A percentile compares a stretch with the other conserved stretches of the same genome.
These are phyloP conservation scores for Globisporangium solare DNA, from an alignment of 352 stramenopile species.

Conservation along the genomic window DNA sequence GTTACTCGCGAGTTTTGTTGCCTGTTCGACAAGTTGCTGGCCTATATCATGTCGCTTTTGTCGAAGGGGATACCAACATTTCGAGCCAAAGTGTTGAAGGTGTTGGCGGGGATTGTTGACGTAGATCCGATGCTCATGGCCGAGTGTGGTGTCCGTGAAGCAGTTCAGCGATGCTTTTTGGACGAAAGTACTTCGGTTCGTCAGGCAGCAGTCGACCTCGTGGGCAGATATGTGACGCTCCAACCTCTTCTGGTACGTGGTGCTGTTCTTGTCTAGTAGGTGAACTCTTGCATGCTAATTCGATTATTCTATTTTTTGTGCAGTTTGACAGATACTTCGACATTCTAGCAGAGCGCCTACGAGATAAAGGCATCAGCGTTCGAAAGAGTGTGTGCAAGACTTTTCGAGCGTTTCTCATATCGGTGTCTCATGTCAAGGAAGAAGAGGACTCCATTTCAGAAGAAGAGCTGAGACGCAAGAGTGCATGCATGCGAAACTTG, in stretches of 20 bases:
- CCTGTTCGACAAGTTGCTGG: conserved; percentile 63
- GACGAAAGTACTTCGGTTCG: conserved; percentile 79
- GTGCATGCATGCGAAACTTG: conserved; percentile 63
- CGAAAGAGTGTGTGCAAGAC: conserved; percentile 84
- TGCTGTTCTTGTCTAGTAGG: background rate
- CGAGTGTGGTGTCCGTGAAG: conserved; percentile 42
- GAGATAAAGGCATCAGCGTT: conserved; percentile 83
- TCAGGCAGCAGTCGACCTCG: conserved; percentile 80
- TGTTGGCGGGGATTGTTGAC: conserved; percentile 68
- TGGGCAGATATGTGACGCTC: conserved; percentile 74
- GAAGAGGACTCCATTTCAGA: conserved; percentile 13
- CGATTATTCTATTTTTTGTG: background rate
- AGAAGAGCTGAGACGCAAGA: conserved; percentile 45
- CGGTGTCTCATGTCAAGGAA: conserved; percentile 3
- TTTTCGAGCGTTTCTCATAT: conserved; percentile 48
- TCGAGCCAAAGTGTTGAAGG: conserved; percentile 74
- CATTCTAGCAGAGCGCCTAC: conserved; percentile 60
- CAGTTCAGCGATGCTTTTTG: conserved; percentile 64
- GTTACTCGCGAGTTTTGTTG: conserved; percentile 60
- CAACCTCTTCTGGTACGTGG: conserved; percentile 69
- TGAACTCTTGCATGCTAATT: background rate
- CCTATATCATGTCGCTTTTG: conserved; percentile 73
- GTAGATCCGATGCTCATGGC: conserved; percentile 84
- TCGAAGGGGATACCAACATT: conserved; percentile 67
- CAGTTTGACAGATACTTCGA: conserved; percentile 85